Percentiles rank a stretch among this genome's conserved stretches.
Evolutionary conservation across 1,284 basidiomycete genomes (phyloP).

Genomic region (Ceratobasidium sp.): DNA sequence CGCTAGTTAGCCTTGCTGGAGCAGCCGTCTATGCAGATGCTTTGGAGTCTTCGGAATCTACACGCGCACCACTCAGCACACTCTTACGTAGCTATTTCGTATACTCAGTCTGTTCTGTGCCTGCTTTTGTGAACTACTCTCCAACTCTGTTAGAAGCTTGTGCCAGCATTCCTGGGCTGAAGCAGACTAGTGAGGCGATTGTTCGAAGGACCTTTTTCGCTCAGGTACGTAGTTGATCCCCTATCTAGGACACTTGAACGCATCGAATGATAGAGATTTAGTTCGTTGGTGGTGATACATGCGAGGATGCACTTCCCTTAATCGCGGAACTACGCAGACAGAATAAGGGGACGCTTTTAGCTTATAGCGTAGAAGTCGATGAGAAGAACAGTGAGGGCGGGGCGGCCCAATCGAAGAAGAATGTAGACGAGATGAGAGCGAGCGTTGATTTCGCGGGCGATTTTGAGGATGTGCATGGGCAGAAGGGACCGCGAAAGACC

Average conservation of each 20-base stretch:
- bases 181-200: conserved; percentile 74
- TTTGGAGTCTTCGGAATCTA: not conserved
- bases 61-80: conserved; percentile 45
- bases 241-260: not conserved
- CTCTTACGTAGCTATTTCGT: conserved; percentile 82
- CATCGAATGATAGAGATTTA: conserved; percentile 50
- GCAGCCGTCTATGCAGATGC: conserved; percentile 29
- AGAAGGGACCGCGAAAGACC: conserved; percentile 66
- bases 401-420: conserved; percentile 55
- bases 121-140: conserved; percentile 81
- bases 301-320: conserved; percentile 75
- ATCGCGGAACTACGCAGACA: conserved; percentile 73
- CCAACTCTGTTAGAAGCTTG: conserved; percentile 77
- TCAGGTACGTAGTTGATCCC: conserved; percentile 67
- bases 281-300: conserved; percentile 91
- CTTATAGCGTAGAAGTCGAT: conserved; percentile 89
- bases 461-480: conserved; percentile 71
- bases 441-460: conserved; percentile 83
- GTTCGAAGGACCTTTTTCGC: conserved; percentile 89
- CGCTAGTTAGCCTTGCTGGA: not conserved
- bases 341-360: conserved; percentile 85
- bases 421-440: conserved; percentile 78
- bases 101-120: conserved; percentile 84
- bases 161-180: conserved; percentile 76
- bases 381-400: conserved; percentile 55